These are phyloP conservation scores for Candida schatavii DNA, from an alignment of 805 yeast species.

Conservation along the genomic window DNA sequence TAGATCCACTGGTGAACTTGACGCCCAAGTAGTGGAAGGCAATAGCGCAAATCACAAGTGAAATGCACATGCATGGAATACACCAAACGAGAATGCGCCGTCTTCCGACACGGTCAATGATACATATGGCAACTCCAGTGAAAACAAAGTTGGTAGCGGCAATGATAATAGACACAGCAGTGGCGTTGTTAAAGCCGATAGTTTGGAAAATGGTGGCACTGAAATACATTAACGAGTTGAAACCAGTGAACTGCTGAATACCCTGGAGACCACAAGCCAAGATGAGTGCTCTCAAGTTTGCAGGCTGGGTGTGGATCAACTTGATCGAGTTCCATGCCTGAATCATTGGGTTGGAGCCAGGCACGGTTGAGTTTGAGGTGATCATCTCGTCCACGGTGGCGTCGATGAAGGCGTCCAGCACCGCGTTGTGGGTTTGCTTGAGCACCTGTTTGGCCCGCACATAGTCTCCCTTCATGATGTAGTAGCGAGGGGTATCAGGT, in stretches of 20 bases:
- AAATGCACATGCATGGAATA: conserved; percentile 80
- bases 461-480: conserved; percentile 65
- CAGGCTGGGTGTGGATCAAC: conserved; percentile 63
- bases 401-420: conserved; percentile 62
- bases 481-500: conserved; percentile 94
- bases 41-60: conserved; percentile 78
- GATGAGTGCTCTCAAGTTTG: conserved; percentile 84
- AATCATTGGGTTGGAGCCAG: conserved; percentile 38
- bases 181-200: conserved; percentile 83
- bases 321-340: conserved; percentile 61
- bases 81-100: conserved; percentile 74
- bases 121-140: conserved; percentile 79
- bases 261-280: conserved; percentile 94
- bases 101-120: conserved; percentile 87
- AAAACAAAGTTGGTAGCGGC: conserved; percentile 93
- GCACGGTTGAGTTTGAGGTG: conserved; percentile 39
- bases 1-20: conserved; percentile 47
- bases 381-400: conserved; percentile 67
- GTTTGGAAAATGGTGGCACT: conserved; percentile 89
- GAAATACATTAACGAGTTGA: conserved; percentile 94
- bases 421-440: conserved; percentile 56
- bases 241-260: conserved; percentile 94
- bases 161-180: conserved; percentile 91
- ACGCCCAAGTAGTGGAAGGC: conserved; percentile 86
- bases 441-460: conserved; percentile 70